phyloP scores from a whole-genome alignment of 768 basidiomycete genomes.

The Leucogyrophana mollusca region DNA sequence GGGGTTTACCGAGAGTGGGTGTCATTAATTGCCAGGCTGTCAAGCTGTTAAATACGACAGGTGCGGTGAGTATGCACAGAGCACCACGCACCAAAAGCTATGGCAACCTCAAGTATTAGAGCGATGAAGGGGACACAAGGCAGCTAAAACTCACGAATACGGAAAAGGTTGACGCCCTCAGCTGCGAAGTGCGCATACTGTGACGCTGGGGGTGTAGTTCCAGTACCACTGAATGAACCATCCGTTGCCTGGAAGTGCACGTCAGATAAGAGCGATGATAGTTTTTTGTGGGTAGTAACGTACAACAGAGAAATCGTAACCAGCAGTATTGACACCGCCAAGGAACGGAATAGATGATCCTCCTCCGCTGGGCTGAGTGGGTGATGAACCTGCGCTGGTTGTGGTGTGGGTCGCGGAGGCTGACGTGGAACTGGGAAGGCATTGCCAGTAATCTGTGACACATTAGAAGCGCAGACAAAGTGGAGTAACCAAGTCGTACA shows the following conservation, averaged over 20 bases:
- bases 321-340: slow-evolving; percentile 50
- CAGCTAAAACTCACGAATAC: slow-evolving; percentile 31
- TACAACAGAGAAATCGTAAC: slow-evolving; percentile 8
- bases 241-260: slow-evolving; percentile 32
- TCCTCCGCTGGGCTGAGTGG: too few species aligned
- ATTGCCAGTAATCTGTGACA: too few species aligned
- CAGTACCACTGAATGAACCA: slow-evolving; percentile 43
- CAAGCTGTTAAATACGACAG: slow-evolving; percentile 9
- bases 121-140: neutral
- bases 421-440: too few species aligned
- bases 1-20: slow-evolving; percentile 37
- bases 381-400: too few species aligned
- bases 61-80: too few species aligned
- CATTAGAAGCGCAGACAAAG: too few species aligned
- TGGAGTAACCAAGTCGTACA: neutral
- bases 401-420: too few species aligned
- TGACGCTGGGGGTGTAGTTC: slow-evolving; percentile 35
- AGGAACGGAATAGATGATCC: slow-evolving; percentile 29
- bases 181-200: slow-evolving; percentile 49
- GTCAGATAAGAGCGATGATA: neutral
- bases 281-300: neutral
- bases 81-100: slow-evolving; percentile 31
- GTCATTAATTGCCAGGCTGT: slow-evolving; percentile 54
- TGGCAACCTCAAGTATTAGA: neutral
- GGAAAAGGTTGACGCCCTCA: slow-evolving; percentile 50